Evolutionary conservation across 1,139 yeast species (phyloP), one percentile per base, ranked within the genome.

Genomic region (Insectozyma bohioensis): DNA sequence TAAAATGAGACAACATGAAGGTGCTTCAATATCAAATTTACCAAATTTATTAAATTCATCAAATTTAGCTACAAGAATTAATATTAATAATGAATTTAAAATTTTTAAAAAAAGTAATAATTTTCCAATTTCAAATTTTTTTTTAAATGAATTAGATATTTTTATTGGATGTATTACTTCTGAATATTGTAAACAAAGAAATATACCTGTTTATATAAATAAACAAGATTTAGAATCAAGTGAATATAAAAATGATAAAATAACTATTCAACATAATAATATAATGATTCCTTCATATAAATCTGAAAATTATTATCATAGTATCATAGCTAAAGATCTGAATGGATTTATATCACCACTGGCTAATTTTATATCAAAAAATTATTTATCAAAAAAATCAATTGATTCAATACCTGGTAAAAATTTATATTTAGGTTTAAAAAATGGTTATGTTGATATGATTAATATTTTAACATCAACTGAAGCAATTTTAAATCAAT

Each of bases 251-350:
- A 42, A 36, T 12, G 41, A 48, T 22, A 53, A 50, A 19, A 68
- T 59, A 2, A 37, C 56, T n/a, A 53, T 69, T 6, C 43, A 55
- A 2, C 74, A 69, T 43, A 51, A 67, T 29, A 68, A 68, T 41
- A 13, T 52, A 14, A 47, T 69, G 24, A 43, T 67, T 4, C 73
- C 74, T 1, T 48, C 57, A 14, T 68, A 47, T 35, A 55, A 57
- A 28, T 65, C 71, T 9, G 48, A 40, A 12, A 49, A 63, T 1
- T 69, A 55, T 39, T 51, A 47, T 33, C 72, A 67, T 33, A 57
- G 71, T 0, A 46, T 67, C 4, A 34, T 65, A 18, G 58, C 71
- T 0, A 47, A 68, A 36, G 72, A 67, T 43, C 40, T 50, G 1
- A 24, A 49, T 6, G 72, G 74, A 2, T 49, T 48, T 38, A 60